phyloP scores from a whole-genome alignment of 805 yeast species.

The Schwanniomyces sp. region DNA sequence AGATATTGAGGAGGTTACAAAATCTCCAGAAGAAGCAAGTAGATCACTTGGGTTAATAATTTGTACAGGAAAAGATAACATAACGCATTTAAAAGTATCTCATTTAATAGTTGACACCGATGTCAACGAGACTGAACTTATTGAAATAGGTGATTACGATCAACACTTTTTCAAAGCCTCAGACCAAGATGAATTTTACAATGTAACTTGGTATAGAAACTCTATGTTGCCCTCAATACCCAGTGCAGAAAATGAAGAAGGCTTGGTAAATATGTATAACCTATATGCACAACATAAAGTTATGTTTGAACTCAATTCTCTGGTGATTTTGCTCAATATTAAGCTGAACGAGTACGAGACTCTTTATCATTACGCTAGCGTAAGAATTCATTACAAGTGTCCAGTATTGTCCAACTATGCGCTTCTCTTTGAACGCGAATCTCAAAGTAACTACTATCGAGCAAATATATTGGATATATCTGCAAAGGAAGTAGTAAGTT shows the following conservation, averaged over 20 bases:
- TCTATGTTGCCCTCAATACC: background rate
- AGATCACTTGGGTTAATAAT: constrained; percentile 17
- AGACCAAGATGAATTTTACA: constrained; percentile 7
- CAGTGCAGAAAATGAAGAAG: background rate
- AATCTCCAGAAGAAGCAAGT: background rate
- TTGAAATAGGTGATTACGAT: constrained; percentile 17
- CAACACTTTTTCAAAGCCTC: constrained; percentile 11
- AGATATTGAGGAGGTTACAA: background rate
- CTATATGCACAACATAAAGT: constrained; percentile 13
- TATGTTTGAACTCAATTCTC: constrained; percentile 13
- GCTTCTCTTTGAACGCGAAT: constrained; percentile 1
- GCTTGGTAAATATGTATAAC: constrained; percentile 9
- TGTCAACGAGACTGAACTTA: constrained; percentile 6
- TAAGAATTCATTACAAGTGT: background rate
- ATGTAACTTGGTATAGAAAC: constrained; percentile 12
- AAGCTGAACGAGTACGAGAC: constrained; percentile 10
- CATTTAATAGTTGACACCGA: constrained; percentile 9
- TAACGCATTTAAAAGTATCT: constrained; percentile 11
- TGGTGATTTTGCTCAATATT: constrained; percentile 13
- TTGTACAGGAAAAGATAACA: constrained; percentile 5
- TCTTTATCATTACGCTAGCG: background rate
- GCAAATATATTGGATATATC: constrained; percentile 4
- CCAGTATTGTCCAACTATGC: background rate
- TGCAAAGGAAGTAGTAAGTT: background rate
- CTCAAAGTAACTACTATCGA: background rate